phyloP scores from a whole-genome alignment of 176 grass and related monocot genomes.

The Carex scoparia region DNA sequence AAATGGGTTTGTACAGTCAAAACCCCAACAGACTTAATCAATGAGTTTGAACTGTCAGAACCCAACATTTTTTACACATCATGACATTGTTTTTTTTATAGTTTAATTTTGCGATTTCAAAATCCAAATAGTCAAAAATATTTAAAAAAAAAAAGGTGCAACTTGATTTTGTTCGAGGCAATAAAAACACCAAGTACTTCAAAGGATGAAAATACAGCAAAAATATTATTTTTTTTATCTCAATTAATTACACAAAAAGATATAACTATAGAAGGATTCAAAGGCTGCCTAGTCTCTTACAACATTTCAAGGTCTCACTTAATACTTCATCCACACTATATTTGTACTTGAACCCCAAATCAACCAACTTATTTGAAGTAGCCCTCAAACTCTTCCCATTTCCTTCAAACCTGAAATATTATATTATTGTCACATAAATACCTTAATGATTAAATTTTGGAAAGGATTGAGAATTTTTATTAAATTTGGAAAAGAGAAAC shows the following conservation, averaged over 20 bases:
- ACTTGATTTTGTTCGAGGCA: too few relatives aligned
- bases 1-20: too few relatives aligned
- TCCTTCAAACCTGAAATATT: constrained; percentile 33
- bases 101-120: too few relatives aligned
- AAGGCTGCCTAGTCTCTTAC: constrained; percentile 36
- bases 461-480: not conserved
- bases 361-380: constrained; percentile 39
- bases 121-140: too few relatives aligned
- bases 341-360: constrained; percentile 55
- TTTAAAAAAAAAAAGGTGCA: too few relatives aligned
- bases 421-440: not conserved
- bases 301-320: constrained; percentile 39
- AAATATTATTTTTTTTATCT: not conserved
- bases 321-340: constrained; percentile 48
- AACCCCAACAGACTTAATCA: too few relatives aligned
- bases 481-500: not conserved
- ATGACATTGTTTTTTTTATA: too few relatives aligned
- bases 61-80: too few relatives aligned
- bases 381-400: constrained; percentile 23
- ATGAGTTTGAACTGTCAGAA: too few relatives aligned
- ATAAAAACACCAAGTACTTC: not conserved
- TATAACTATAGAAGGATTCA: constrained; percentile 6
- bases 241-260: not conserved
- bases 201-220: not conserved
- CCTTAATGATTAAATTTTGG: not conserved